Percentiles rank a stretch among this genome's conserved stretches.
Evolutionary conservation across 2,329 filamentous ascomycete species (phyloP).

Genomic region (Cercospora beticola): DNA sequence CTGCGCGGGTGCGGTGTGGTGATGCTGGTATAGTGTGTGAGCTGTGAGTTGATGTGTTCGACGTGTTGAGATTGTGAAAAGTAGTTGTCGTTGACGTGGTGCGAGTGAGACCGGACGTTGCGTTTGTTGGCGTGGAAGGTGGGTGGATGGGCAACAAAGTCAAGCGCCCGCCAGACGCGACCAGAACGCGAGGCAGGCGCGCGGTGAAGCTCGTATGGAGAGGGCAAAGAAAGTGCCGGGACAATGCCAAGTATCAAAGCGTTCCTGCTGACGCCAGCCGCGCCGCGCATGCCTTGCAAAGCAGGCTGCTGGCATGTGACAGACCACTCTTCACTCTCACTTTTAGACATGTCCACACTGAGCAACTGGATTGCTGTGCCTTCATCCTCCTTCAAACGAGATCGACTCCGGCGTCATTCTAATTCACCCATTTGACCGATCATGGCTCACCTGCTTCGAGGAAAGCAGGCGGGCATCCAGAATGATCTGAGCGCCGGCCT

Average conservation of each 20-base stretch:
- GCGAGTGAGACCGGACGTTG: neutral
- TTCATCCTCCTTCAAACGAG: neutral
- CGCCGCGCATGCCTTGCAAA: slow-evolving; percentile 4
- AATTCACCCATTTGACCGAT: slow-evolving; percentile 7
- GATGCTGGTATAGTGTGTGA: neutral
- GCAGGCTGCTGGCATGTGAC: slow-evolving; percentile 13
- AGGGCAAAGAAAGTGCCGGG: neutral
- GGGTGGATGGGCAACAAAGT: neutral
- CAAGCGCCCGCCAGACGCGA: neutral
- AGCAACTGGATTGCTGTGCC: neutral
- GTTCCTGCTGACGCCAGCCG: slow-evolving; percentile 12
- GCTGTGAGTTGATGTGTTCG: neutral
- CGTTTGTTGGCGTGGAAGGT: neutral
- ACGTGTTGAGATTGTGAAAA: no score
- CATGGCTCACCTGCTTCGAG: slow-evolving; percentile 86
- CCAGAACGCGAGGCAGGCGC: neutral
- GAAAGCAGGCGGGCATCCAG: slow-evolving; percentile 90
- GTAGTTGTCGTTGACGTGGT: neutral
- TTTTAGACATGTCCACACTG: neutral
- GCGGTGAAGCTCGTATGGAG: neutral
- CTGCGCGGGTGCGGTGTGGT: neutral
- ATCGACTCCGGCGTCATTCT: neutral
- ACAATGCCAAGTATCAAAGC: slow-evolving; percentile 1
- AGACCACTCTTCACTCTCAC: neutral
- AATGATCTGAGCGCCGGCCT: slow-evolving; percentile 85